Evolutionary conservation across 1,284 basidiomycete species (phyloP), one percentile per base, ranked within the genome.

Genomic region (Sphaerobolus stellatus): DNA sequence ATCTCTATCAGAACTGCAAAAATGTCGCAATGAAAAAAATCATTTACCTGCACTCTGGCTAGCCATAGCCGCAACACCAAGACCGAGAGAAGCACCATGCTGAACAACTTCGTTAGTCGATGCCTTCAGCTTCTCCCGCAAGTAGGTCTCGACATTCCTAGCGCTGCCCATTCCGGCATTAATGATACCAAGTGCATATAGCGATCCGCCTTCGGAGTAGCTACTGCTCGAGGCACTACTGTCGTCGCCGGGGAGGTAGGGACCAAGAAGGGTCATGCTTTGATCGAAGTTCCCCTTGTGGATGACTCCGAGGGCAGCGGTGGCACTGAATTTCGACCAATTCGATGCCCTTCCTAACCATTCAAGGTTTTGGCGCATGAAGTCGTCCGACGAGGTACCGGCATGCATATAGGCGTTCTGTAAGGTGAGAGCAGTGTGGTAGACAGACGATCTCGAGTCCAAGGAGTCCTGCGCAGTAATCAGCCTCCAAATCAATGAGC

Each of bases 281-380:
- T 96, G 90, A 63, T 92, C 86, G 65, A 94, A 90, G 68, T 94
- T 94, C 43, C 95, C 95, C 63, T 95, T 94, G 75, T 98, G 94
- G 61, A 98, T 97, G 50, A 98, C 91, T 62, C 95, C 95, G 24
- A 98, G 83, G 7, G 90, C 93, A 24, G 94, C 94, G 6, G 95
- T 97, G 2, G 94, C 92, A 7, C 92, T 92, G 73, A 98, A 98
- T 67, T 98, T 98, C 41, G 92, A 92, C 95, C 95, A 98, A 68
- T 98, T 97, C 38, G 88, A 89, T 2, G 95, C 95, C 57, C 92
- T 80, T 24, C 84, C 90, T 2, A 98, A 82, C 93, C 94, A 98
- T 68, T 96, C 94, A 45, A 98, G 80, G 68, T 98, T 98, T 55
- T 96, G 92, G 9, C 93, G 86, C 27, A 98, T 75, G 78, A 98